phyloP scores from a whole-genome alignment of 106 monocot genomes.

The Vanilla planifolia region DNA sequence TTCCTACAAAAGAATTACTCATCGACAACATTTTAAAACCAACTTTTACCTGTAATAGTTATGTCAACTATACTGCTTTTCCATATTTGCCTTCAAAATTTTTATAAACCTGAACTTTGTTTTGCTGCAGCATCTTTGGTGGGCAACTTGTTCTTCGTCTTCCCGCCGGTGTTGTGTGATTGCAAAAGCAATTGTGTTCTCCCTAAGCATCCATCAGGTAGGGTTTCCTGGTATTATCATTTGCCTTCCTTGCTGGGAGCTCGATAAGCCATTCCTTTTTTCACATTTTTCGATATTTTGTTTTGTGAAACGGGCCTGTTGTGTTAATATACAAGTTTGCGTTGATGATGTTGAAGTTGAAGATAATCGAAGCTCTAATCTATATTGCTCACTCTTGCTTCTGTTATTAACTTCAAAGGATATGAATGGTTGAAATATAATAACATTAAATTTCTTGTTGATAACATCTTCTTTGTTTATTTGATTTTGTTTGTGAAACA shows the following conservation, averaged over 20 bases:
- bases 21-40: too few relatives aligned
- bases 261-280: too few relatives aligned
- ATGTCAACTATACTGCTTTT: background rate
- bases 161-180: slow-evolving; percentile 63
- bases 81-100: background rate
- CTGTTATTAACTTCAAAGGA: too few relatives aligned
- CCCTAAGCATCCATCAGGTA: too few relatives aligned
- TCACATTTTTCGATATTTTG: background rate
- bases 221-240: too few relatives aligned
- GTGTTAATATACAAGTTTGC: background rate
- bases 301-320: background rate
- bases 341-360: background rate
- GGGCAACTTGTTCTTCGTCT: slow-evolving; percentile 80
- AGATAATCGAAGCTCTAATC: background rate
- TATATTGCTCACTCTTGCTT: too few relatives aligned
- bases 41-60: background rate
- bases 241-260: too few relatives aligned
- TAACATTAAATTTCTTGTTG: too few relatives aligned
- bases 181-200: background rate
- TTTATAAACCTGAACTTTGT: background rate
- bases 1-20: too few relatives aligned
- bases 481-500: too few relatives aligned
- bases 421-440: too few relatives aligned
- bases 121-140: slow-evolving; percentile 45
- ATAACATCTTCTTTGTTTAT: too few relatives aligned